Base-by-base conservation (phyloP, 2,329 filamentous ascomycete species). In the Fusarium pseudoanthophilum region DNA sequence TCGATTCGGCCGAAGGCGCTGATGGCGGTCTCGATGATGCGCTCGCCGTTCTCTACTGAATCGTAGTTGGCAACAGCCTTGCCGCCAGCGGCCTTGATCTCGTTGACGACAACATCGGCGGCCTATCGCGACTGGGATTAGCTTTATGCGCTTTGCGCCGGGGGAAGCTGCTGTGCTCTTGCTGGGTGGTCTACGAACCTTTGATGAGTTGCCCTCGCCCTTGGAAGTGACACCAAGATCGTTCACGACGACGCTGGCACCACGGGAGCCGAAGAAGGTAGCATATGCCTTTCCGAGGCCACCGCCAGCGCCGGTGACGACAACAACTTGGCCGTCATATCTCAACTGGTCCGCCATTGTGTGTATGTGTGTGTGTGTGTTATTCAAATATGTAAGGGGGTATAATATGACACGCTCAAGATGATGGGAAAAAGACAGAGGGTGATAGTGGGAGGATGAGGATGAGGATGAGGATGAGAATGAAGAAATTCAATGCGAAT, bases 31-130 rank as follows among this genome's bases (percentile, higher is more conserved):
- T 95, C 92, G 85, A 99, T 97, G 83, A 99, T 98, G 84, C 90
- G 92, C 69, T 98, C 95, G 79, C 96, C 96, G 79, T 95, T 89
- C 86, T 96, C 94, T 84, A 97, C 95, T 82, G 90, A 91, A 86
- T 99, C 93, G 88, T 98, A 98, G 89, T 98, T 98, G 84, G 95
- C 95, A 56, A 97, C 95, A 68, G 96, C 96, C 84, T 97, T 97
- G 83, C 96, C 96, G 82, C 96, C 96, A 60, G 92, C 92, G 80
- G 91, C 88, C 84, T 92, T 95, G 84, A 95, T 95, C 85, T 94
- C 92, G 78, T 94, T 86, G 81, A 95, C 93, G 67, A 95, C 92
- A 52, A 92, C 89, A 88, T 97, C 93, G 78, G 93, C 94, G 72
- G 92, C 92, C 93, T 95, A 32, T 51, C 28, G 55, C 46, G 40